phyloP scores from a whole-genome alignment of 306 rosid species.

The Alnus rubra region DNA sequence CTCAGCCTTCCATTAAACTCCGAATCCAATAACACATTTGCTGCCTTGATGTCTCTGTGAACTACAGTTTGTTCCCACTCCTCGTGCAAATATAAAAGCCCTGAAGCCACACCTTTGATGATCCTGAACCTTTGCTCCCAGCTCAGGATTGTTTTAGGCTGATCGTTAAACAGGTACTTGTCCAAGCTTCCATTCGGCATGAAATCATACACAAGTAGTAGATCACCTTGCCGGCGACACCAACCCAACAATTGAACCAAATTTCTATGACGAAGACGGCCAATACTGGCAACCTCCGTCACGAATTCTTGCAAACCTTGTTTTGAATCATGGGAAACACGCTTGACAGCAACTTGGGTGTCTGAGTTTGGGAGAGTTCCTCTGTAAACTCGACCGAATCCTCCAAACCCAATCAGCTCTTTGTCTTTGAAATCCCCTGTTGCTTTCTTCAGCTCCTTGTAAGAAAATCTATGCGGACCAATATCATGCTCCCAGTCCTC shows the following conservation, averaged over 20 bases:
- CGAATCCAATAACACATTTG: too few species aligned
- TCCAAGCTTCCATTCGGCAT: slow-evolving; percentile 46
- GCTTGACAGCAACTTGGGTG: slow-evolving; percentile 35
- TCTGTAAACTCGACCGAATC: slow-evolving; percentile 33
- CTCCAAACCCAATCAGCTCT: slow-evolving; percentile 35
- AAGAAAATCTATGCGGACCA: too few species aligned
- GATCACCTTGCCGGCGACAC: slow-evolving; percentile 30
- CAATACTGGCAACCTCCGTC: slow-evolving; percentile 32
- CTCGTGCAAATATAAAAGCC: too few species aligned
- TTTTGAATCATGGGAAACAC: slow-evolving; percentile 31
- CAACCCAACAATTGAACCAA: slow-evolving; percentile 38
- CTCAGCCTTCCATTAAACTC: slow-evolving; percentile 39
- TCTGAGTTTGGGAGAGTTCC: slow-evolving; percentile 25
- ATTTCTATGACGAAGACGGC: slow-evolving; percentile 34
- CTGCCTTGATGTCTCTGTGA: too few species aligned
- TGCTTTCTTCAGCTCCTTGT: too few species aligned
- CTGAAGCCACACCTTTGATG: too few species aligned
- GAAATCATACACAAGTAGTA: slow-evolving; percentile 34
- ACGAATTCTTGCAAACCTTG: slow-evolving; percentile 36
- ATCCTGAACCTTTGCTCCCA: slow-evolving; percentile 36
- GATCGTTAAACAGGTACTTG: slow-evolving; percentile 38
- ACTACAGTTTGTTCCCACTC: too few species aligned
- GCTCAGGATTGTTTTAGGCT: slow-evolving; percentile 23
- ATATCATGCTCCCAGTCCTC: too few species aligned
- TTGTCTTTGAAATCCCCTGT: slow-evolving; percentile 29